Percentiles rank a stretch among this genome's conserved stretches.
Evolutionary conservation across 2,329 filamentous ascomycete genomes (phyloP).

Genomic region (Ascochyta fabae): DNA sequence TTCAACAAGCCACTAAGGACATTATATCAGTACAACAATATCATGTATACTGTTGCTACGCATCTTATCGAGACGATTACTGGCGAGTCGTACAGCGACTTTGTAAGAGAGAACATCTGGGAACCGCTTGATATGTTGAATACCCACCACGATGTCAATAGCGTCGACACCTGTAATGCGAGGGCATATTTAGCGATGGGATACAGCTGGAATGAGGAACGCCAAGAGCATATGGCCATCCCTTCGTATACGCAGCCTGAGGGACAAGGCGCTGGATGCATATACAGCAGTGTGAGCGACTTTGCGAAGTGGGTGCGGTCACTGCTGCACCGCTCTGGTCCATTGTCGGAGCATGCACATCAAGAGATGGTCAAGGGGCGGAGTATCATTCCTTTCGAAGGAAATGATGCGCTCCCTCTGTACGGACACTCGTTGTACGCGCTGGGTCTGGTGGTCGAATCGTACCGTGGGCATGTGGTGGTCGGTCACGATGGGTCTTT

Average conservation of each 20-base stretch:
- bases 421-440: conserved; percentile 18
- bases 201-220: conserved; percentile 21
- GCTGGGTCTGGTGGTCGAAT: conserved; percentile 14
- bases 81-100: conserved; percentile 36
- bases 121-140: conserved; percentile 51
- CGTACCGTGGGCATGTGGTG: conserved; percentile 18
- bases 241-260: conserved; percentile 22
- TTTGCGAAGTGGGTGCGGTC: conserved; percentile 35
- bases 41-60: conserved; percentile 59
- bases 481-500: conserved; percentile 19
- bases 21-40: conserved; percentile 59
- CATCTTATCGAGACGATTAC: conserved; percentile 56
- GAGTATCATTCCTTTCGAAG: conserved; percentile 9
- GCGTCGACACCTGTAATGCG: conserved; percentile 34
- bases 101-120: conserved; percentile 48
- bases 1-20: conserved; percentile 52
- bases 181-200: conserved; percentile 16
- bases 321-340: conserved; percentile 21
- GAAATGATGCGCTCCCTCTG: conserved; percentile 11
- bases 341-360: conserved; percentile 17
- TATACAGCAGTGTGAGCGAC: conserved; percentile 29
- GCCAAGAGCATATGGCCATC: conserved; percentile 3
- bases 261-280: conserved; percentile 31
- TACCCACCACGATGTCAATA: conserved; percentile 43
- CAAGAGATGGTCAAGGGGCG: conserved; percentile 25